phyloP scores from a whole-genome alignment of 306 rosid genomes.

The Inga leiocalycina region DNA sequence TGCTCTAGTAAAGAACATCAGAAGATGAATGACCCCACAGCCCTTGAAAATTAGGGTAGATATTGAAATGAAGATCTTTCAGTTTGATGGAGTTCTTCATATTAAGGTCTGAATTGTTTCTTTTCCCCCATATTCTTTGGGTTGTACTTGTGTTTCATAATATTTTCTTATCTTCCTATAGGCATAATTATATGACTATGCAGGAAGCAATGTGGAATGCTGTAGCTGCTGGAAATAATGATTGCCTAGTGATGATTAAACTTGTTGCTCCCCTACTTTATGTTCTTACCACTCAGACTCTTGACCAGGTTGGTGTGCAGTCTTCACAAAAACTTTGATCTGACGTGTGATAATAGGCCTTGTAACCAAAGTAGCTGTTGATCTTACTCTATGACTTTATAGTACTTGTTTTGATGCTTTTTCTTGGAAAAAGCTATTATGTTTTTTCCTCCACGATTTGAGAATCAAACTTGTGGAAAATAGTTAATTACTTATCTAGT shows the following conservation, averaged over 20 bases:
- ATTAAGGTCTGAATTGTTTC: conserved; percentile 59
- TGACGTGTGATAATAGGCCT: no score
- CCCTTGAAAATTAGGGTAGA: conserved; percentile 87
- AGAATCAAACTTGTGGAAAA: background rate
- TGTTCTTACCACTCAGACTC: no score
- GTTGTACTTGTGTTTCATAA: background rate
- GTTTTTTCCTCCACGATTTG: background rate
- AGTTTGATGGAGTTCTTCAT: conserved; percentile 95
- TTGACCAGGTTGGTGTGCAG: no score
- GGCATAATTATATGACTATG: conserved; percentile 22
- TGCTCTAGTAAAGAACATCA: conserved; percentile 22
- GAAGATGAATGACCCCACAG: conserved; percentile 94
- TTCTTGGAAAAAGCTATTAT: no score
- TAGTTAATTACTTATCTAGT: background rate
- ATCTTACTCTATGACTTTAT: no score
- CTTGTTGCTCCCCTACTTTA: no score
- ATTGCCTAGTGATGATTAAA: conserved; percentile 63
- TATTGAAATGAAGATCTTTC: conserved; percentile 45
- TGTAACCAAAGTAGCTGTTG: no score
- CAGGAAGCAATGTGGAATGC: conserved; percentile 96
- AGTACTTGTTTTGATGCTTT: no score
- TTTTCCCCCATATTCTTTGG: background rate
- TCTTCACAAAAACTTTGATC: no score
- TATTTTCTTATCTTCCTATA: background rate
- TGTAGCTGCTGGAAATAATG: conserved; percentile 89